Evolutionary conservation across 2,329 filamentous ascomycete species (phyloP).

Genomic region (Periconia sp.): DNA sequence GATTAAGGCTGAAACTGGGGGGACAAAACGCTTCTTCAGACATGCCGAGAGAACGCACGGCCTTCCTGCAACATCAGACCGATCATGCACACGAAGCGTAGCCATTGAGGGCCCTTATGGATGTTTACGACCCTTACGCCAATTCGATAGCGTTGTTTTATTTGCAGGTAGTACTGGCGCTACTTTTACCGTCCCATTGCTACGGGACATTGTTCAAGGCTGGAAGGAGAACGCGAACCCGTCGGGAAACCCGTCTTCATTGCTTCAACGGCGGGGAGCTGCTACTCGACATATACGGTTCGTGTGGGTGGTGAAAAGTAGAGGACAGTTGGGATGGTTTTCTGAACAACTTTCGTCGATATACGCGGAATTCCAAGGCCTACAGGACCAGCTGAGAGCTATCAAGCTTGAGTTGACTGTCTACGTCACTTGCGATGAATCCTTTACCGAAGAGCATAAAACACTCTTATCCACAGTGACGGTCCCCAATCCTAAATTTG

Average conservation of each 20-base stretch:
- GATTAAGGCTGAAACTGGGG: slow-evolving; percentile 61
- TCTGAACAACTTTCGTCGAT: slow-evolving; percentile 55
- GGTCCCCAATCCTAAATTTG: slow-evolving; percentile 18
- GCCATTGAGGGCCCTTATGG: slow-evolving; percentile 64
- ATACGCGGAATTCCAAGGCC: slow-evolving; percentile 49
- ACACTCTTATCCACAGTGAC: slow-evolving; percentile 31
- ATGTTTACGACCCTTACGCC: slow-evolving; percentile 56
- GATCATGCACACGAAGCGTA: slow-evolving; percentile 42
- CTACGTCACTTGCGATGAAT: slow-evolving; percentile 62
- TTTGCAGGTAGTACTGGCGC: slow-evolving; percentile 66
- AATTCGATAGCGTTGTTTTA: slow-evolving; percentile 67
- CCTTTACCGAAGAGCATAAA: slow-evolving; percentile 51
- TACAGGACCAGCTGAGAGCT: slow-evolving; percentile 43
- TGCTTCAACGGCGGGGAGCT: slow-evolving; percentile 31
- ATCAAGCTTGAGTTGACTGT: slow-evolving; percentile 59
- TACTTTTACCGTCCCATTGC: slow-evolving; percentile 62
- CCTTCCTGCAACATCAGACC: slow-evolving; percentile 10
- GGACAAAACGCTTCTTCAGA: slow-evolving; percentile 57
- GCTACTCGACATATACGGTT: slow-evolving; percentile 60
- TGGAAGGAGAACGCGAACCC: slow-evolving; percentile 45
- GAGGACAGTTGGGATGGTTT: slow-evolving; percentile 61
- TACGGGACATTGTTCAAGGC: slow-evolving; percentile 61
- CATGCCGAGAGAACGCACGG: slow-evolving; percentile 54
- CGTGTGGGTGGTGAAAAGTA: slow-evolving; percentile 65
- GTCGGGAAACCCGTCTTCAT: slow-evolving; percentile 7